phyloP scores from a whole-genome alignment of 345 rosid genomes.

The Pistacia atlantica region DNA sequence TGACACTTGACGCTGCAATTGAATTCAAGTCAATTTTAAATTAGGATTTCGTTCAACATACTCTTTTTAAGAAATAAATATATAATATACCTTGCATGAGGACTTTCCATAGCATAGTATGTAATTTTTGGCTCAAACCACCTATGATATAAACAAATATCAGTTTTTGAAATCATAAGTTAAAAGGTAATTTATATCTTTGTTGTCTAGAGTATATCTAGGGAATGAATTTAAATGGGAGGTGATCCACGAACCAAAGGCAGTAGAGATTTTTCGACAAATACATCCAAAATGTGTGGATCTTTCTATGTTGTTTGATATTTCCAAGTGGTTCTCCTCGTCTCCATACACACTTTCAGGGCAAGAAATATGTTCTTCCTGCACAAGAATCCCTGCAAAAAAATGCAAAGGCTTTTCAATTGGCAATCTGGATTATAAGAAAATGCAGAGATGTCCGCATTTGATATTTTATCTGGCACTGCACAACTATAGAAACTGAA shows the following conservation, averaged over 20 bases:
- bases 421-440: not conserved
- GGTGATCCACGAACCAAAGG: not conserved
- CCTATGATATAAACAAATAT: not conserved
- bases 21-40: not conserved
- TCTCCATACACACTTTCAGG: not conserved
- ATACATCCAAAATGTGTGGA: not conserved
- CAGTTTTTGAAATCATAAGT: not conserved
- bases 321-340: not conserved
- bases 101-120: not conserved
- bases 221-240: not conserved
- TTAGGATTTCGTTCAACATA: not conserved
- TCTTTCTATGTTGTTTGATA: not conserved
- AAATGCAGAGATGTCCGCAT: no score
- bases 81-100: not conserved
- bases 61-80: not conserved
- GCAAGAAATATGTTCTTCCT: not conserved
- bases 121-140: not conserved
- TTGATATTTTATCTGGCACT: no score
- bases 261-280: not conserved
- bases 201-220: not conserved
- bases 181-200: not conserved
- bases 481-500: not conserved
- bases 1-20: conserved; percentile 3
- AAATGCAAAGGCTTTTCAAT: not conserved
- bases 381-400: conserved; percentile 7